Percentiles rank a stretch among this genome's conserved stretches.
Conservation (phyloP, 305 asterid species). For the Rubia balearica region DNA sequence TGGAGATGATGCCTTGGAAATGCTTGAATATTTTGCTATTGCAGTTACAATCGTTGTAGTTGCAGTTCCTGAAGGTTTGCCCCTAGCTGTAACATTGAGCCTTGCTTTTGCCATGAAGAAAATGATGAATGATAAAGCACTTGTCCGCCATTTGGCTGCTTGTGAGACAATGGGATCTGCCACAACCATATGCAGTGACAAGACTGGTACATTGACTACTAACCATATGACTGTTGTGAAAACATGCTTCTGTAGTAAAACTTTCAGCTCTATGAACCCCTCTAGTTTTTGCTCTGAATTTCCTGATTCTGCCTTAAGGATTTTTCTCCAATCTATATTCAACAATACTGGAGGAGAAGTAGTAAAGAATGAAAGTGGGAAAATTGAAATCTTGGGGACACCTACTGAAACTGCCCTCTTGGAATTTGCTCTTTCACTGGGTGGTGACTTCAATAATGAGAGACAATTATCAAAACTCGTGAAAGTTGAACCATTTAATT, state of each 20-base stretch:
- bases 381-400: slow-evolving; percentile 71
- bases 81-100: slow-evolving; percentile 90
- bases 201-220: slow-evolving; percentile 92
- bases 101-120: slow-evolving; percentile 98
- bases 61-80: slow-evolving; percentile 97
- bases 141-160: slow-evolving; percentile 95
- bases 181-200: slow-evolving; percentile 91
- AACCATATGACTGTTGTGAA: slow-evolving; percentile 90
- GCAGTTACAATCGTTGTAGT: slow-evolving; percentile 97
- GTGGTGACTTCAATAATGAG: slow-evolving; percentile 72
- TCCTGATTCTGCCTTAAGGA: slow-evolving; percentile 43
- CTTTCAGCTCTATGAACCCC: slow-evolving; percentile 29
- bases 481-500: slow-evolving; percentile 93
- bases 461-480: slow-evolving; percentile 45
- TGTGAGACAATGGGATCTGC: slow-evolving; percentile 99
- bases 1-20: slow-evolving; percentile 74
- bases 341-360: slow-evolving; percentile 93
- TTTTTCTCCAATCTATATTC: slow-evolving; percentile 64
- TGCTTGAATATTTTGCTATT: slow-evolving; percentile 90
- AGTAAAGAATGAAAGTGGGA: slow-evolving; percentile 46
- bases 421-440: slow-evolving; percentile 78
- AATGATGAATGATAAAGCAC: slow-evolving; percentile 98
- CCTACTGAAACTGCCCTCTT: slow-evolving; percentile 92
- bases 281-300: slow-evolving; percentile 48
- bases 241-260: slow-evolving; percentile 55